Evolutionary conservation across 2,329 filamentous ascomycete genomes (phyloP).

Genomic region (Plenodomus biglobosus): DNA sequence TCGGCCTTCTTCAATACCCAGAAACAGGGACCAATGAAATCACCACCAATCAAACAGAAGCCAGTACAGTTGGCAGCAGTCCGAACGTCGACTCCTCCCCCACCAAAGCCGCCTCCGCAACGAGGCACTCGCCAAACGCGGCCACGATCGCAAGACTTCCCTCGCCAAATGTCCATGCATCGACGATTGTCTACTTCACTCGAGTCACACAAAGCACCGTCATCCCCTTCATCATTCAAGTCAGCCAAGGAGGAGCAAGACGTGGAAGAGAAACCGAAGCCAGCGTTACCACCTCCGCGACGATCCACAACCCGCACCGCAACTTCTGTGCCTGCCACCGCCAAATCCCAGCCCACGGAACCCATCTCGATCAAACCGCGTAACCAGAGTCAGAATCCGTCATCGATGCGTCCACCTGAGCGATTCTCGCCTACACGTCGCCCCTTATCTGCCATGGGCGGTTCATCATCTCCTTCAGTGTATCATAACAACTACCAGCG

Average conservation of each 20-base stretch:
- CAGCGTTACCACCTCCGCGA: slow-evolving; percentile 40
- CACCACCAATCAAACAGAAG: slow-evolving; percentile 30
- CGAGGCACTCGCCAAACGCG: slow-evolving; percentile 19
- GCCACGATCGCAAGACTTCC: slow-evolving; percentile 28
- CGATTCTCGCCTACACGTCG: slow-evolving; percentile 23
- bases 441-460: slow-evolving; percentile 23
- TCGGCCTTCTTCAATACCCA: slow-evolving; percentile 18
- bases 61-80: slow-evolving; percentile 23
- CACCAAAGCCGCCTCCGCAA: slow-evolving; percentile 23
- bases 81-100: slow-evolving; percentile 18
- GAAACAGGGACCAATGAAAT: slow-evolving; percentile 28
- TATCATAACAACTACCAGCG: slow-evolving; percentile 47
- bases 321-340: slow-evolving; percentile 7
- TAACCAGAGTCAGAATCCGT: slow-evolving; percentile 35
- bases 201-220: slow-evolving; percentile 29
- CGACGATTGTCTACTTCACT: slow-evolving; percentile 29
- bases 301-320: slow-evolving; percentile 26
- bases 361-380: slow-evolving; percentile 33
- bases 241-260: slow-evolving; percentile 41
- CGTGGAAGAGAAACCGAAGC: slow-evolving; percentile 33
- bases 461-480: slow-evolving; percentile 26
- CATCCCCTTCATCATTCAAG: slow-evolving; percentile 38
- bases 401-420: slow-evolving; percentile 25
- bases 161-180: slow-evolving; percentile 18
- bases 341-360: slow-evolving; percentile 16